Evolutionary conservation across 139 green algal genomes (phyloP), one percentile per base, ranked within the genome.

Genomic region (Eudorina sp.): DNA sequence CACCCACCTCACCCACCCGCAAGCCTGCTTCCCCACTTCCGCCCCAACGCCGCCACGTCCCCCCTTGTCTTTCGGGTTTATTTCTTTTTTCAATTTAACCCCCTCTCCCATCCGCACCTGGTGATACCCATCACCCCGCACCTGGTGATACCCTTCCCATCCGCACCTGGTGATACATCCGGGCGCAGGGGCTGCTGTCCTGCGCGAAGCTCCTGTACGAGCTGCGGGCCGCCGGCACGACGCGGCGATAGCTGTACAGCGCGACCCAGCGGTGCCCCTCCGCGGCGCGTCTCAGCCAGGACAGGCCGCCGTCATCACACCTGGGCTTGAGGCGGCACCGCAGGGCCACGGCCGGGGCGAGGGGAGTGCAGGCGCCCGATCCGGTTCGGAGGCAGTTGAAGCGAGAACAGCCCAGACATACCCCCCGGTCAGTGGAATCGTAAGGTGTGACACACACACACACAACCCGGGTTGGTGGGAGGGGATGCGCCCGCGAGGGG

Each of bases 241-340:
- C 38, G 7, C 53, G 53, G 23, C 77, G 53, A 34, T 84, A 84
- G 8, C n/a, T 40, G 34, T 70, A 84, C 53, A 84, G 77, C 77
- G 25, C 53, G 2, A 80, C 16, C 72, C 72, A 80, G 41, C 72
- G 72, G 41, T 80, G 68, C 3, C 68, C 36, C 21, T 9, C 36
- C 68, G n/a, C 68, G 16, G 34, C 36, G 48, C 14, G 21, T 13
- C 34, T 53, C 36, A 77, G 14, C 68, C 68, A 77, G 4, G 68
- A n/a, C 19, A 77, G 68, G 7, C 68, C 68, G 16, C 34, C 21
- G 36, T 46, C 27, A 51, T 51, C 40, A 27, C 68, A 77, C 38
- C 68, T 77, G 68, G 64, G 64, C 25, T 73, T 73, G 9, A 11
- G 64, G 64, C 25, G 29, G 3, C 3, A 13, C 38, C 51, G 13